Evolutionary conservation across 805 yeast species (phyloP).

Genomic region (Limtongia smithiae): DNA sequence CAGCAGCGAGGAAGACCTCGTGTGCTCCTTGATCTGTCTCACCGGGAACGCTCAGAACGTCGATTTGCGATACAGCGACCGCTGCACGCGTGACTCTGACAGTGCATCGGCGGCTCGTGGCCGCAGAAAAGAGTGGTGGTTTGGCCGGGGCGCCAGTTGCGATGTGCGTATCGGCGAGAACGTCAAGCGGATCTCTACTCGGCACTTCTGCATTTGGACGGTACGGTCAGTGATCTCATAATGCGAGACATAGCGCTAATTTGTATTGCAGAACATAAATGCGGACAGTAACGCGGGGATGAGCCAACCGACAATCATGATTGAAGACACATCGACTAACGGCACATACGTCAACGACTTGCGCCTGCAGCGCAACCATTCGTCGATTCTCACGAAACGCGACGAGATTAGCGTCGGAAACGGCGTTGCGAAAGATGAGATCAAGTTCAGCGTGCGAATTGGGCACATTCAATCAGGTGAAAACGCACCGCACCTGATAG

Average conservation of each 20-base stretch:
- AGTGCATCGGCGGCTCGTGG: constrained; percentile 22
- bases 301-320: constrained; percentile 9
- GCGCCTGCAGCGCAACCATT: constrained; percentile 68
- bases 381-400: constrained; percentile 81
- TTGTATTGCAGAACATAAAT: constrained; percentile 32
- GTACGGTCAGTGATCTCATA: too few relatives aligned
- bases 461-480: constrained; percentile 34
- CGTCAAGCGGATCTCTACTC: constrained; percentile 68
- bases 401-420: constrained; percentile 89
- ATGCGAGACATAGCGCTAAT: too few relatives aligned
- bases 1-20: constrained; percentile 14
- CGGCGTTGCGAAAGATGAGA: constrained; percentile 71
- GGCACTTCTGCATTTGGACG: constrained; percentile 53
- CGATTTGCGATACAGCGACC: constrained; percentile 4
- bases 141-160: constrained; percentile 69
- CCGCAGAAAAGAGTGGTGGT: constrained; percentile 50
- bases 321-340: constrained; percentile 73
- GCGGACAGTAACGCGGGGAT: too few relatives aligned
- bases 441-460: constrained; percentile 47
- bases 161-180: constrained; percentile 60
- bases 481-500: constrained; percentile 1
- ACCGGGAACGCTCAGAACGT: constrained; percentile 14
- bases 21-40: constrained; percentile 26
- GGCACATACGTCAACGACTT: constrained; percentile 84
- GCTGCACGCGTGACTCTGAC: constrained; percentile 6